phyloP scores from a whole-genome alignment of 2,329 filamentous ascomycete genomes.

The Monosporascus sp. region DNA sequence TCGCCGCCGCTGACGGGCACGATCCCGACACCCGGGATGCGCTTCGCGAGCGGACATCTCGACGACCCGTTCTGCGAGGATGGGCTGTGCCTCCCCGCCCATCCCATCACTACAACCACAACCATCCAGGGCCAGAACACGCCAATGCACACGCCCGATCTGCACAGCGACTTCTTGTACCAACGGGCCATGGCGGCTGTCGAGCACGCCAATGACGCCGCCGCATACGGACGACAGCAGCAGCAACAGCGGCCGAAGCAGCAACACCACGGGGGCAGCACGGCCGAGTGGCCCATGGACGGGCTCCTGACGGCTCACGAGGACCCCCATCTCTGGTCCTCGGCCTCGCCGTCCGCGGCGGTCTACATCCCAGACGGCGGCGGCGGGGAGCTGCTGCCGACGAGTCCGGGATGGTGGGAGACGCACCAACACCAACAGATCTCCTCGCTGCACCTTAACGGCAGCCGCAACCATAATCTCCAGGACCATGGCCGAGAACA shows the following conservation, averaged over 20 bases:
- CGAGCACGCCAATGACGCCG: constrained; percentile 4
- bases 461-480: constrained; percentile 19
- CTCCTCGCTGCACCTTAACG: not conserved
- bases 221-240: constrained; percentile 5
- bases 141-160: constrained; percentile 19
- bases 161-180: constrained; percentile 17
- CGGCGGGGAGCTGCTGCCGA: constrained; percentile 1
- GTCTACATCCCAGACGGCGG: constrained; percentile 14
- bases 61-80: constrained; percentile 27
- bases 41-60: constrained; percentile 23
- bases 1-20: constrained; percentile 25
- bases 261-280: constrained; percentile 20
- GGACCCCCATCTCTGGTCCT: constrained; percentile 8
- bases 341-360: constrained; percentile 7
- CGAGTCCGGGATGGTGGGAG: constrained; percentile 23
- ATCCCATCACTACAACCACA: constrained; percentile 6
- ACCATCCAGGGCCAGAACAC: constrained; percentile 8
- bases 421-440: not conserved
- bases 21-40: constrained; percentile 16
- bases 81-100: constrained; percentile 8
- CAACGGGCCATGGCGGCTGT: constrained; percentile 8
- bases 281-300: constrained; percentile 28
- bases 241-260: constrained; percentile 2
- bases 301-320: constrained; percentile 19
- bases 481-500: constrained; percentile 36